Evolutionary conservation across 129 eudicot genomes (phyloP), one percentile per base, ranked within the genome.

Genomic region (Solidago caesia): DNA sequence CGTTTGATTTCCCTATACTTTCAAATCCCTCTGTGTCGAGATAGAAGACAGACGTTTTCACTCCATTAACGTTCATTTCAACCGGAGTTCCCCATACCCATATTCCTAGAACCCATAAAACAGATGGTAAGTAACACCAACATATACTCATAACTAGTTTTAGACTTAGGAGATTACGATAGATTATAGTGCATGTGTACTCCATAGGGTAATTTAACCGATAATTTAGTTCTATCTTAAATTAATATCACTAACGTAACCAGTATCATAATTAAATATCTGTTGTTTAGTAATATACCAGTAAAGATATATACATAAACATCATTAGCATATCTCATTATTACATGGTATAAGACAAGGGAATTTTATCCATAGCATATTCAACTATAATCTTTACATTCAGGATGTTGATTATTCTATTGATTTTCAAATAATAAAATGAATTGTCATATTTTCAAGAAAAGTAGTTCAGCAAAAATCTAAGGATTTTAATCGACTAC

Each of bases 21-120:
- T 95, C 99, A 84, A 95, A 95, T 25, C 99, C 99, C 82, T 91
- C 99, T 1, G 99, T 95, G 74, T 95, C 97, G 42, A 95, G 96
- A 85, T 88, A 95, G 67, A 95, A 86, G 60, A 95, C 96, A 26
- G 99, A 88, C 5, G 96, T 91, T 81, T 87, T 88, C 67, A 87
- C 96, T 71, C 99, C 99, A 84, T 88, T 70, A 58, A 95, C 82
- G 57, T 85, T 88, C 89, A 91, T 55, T 79, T 91, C 97, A 47
- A 88, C 52, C 45, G 99, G 99, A 69, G 84, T 77, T 73, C 99
- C 99, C 99, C 99, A 95, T 43, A 91, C 97, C 97, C 99, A 95
- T 76, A 95, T 87, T 42, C 99, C 98, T 93, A 81, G 15, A 64
- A 74, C 46, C 26, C 46, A 6, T 64, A 33, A 33, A 33, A 33